A percentile compares a stretch with the other conserved stretches of the same genome.
Conservation (phyloP, 1,284 basidiomycete species). For the Cryptococcus sp. region DNA sequence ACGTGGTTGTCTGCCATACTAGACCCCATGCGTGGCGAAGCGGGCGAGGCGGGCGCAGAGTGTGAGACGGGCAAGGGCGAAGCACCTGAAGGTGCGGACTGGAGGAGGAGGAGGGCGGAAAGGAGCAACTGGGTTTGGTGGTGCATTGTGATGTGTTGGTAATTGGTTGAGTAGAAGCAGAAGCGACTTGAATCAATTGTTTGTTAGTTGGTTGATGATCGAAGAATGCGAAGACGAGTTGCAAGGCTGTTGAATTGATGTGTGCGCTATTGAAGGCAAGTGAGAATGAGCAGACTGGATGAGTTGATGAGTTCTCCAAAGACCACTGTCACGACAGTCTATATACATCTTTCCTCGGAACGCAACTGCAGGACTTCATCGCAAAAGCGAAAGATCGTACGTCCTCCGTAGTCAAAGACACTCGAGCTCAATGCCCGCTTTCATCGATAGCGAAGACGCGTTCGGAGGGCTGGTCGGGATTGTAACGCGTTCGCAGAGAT, state of each 20-base stretch:
- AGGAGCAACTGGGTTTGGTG: background rate
- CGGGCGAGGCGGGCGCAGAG: no score
- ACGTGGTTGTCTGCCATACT: background rate
- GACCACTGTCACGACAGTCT: no score
- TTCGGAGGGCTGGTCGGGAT: constrained; percentile 1
- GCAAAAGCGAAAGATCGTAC: no score
- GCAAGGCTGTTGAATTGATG: background rate
- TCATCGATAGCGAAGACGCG: background rate
- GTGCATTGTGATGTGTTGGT: no score
- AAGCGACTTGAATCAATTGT: background rate
- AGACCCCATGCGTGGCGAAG: no score
- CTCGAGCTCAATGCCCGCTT: no score
- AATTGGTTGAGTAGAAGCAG: background rate
- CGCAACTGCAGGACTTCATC: no score
- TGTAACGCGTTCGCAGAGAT: background rate
- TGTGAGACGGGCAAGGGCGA: background rate
- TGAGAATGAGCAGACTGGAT: background rate
- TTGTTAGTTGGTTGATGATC: background rate
- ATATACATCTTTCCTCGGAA: no score
- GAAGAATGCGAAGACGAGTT: background rate
- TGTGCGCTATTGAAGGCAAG: background rate
- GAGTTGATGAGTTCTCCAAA: background rate
- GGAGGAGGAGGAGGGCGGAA: constrained; percentile 1
- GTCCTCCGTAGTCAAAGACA: no score
- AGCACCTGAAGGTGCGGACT: background rate